phyloP scores from a whole-genome alignment of 2,329 filamentous ascomycete genomes.

The Fusarium annulatum region DNA sequence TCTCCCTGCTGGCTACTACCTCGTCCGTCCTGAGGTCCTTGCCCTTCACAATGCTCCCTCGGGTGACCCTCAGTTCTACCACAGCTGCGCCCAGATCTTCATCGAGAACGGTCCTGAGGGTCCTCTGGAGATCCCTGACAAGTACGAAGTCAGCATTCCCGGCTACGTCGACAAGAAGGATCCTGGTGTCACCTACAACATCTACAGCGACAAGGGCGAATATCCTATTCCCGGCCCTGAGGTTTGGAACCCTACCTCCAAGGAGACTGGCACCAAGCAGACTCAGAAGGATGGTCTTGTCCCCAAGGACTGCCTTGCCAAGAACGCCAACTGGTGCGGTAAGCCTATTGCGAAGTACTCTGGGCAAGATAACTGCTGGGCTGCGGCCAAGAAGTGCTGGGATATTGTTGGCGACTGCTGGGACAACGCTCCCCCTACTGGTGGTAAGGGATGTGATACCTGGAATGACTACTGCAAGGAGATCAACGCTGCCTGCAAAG shows the following conservation, averaged over 20 bases:
- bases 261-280: constrained; percentile 31
- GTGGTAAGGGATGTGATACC: constrained; percentile 66
- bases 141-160: constrained; percentile 70
- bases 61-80: constrained; percentile 77
- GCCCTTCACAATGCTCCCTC: constrained; percentile 72
- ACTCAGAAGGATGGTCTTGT: constrained; percentile 59
- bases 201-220: constrained; percentile 63
- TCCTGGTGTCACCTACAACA: constrained; percentile 70
- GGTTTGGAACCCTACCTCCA: constrained; percentile 58
- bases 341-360: constrained; percentile 68
- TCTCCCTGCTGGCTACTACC: constrained; percentile 74
- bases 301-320: constrained; percentile 67
- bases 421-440: constrained; percentile 66
- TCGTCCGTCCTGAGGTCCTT: constrained; percentile 77
- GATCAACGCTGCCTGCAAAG: constrained; percentile 58
- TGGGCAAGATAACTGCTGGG: constrained; percentile 69
- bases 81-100: constrained; percentile 77
- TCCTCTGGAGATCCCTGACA: constrained; percentile 58
- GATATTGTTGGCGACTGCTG: constrained; percentile 70
- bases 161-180: constrained; percentile 69
- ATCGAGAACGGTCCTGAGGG: constrained; percentile 61
- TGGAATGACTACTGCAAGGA: constrained; percentile 72
- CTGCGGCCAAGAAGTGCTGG: constrained; percentile 66
- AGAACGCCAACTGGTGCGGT: constrained; percentile 80
- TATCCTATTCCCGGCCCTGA: constrained; percentile 67